Percentiles rank a stretch among this genome's conserved stretches.
Conservation (phyloP, 352 stramenopile genomes). For the Phytophthora nicotianae region DNA sequence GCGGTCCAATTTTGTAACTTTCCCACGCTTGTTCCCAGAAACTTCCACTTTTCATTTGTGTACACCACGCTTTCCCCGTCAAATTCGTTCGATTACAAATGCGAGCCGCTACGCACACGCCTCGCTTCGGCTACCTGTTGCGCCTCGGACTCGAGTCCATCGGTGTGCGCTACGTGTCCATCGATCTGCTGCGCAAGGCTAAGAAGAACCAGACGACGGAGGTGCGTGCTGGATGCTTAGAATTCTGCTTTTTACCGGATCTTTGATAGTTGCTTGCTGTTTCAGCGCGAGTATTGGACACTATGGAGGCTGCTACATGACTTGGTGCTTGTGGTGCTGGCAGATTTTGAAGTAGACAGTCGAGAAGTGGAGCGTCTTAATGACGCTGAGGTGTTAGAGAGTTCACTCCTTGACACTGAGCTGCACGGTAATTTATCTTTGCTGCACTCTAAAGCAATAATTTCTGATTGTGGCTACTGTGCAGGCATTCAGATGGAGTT, state of each 20-base stretch:
- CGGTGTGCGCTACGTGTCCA: constrained; percentile 55
- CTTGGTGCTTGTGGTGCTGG: constrained; percentile 62
- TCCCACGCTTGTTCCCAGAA: background rate
- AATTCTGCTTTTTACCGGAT: background rate
- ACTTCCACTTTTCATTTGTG: background rate
- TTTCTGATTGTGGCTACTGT: constrained; percentile 4
- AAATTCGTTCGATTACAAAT: constrained; percentile 4
- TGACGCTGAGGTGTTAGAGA: constrained; percentile 17
- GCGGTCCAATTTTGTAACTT: background rate
- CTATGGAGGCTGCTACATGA: constrained; percentile 74
- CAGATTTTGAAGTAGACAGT: constrained; percentile 59
- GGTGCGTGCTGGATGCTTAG: background rate
- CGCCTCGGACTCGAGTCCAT: constrained; percentile 44
- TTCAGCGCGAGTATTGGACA: constrained; percentile 49
- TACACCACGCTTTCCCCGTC: constrained; percentile 2
- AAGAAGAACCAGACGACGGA: constrained; percentile 56
- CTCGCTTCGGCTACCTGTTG: constrained; percentile 53
- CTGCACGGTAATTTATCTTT: constrained; percentile 30
- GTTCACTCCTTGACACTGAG: constrained; percentile 25
- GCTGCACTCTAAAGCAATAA: background rate
- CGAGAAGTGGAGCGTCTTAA: constrained; percentile 44
- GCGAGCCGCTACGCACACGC: constrained; percentile 11
- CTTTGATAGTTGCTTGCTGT: constrained; percentile 6
- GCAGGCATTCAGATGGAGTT: constrained; percentile 50
- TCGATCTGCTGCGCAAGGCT: constrained; percentile 63